Percentiles rank a stretch among this genome's conserved stretches.
Conservation (phyloP, 2,329 filamentous ascomycete species). For the Escovopsis weberi region DNA sequence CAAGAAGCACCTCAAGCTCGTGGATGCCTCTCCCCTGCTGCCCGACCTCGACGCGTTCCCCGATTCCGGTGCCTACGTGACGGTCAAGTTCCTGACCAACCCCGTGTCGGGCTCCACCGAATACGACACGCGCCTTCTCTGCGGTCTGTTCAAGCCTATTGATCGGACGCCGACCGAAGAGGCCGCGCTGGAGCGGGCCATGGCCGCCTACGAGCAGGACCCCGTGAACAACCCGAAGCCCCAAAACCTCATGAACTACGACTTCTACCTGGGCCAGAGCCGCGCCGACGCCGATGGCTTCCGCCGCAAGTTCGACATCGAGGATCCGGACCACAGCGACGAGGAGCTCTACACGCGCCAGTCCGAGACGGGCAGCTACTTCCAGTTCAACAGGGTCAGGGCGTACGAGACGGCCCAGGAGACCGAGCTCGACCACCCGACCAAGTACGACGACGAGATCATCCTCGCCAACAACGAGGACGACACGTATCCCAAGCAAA, state of each 20-base stretch:
- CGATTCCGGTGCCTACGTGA: slow-evolving; percentile 54
- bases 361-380: slow-evolving; percentile 33
- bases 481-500: slow-evolving; percentile 33
- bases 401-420: slow-evolving; percentile 50
- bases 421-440: slow-evolving; percentile 38
- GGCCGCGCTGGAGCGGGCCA: slow-evolving; percentile 32
- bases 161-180: slow-evolving; percentile 41
- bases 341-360: slow-evolving; percentile 39
- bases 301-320: slow-evolving; percentile 44
- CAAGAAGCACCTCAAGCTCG: slow-evolving; percentile 41
- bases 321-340: slow-evolving; percentile 39
- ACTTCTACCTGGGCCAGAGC: slow-evolving; percentile 47
- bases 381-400: slow-evolving; percentile 46
- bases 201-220: slow-evolving; percentile 41
- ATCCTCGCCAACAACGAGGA: slow-evolving; percentile 44
- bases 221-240: slow-evolving; percentile 41
- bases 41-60: slow-evolving; percentile 56
- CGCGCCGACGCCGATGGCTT: slow-evolving; percentile 36
- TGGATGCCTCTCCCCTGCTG: slow-evolving; percentile 45
- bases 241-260: slow-evolving; percentile 47
- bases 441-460: slow-evolving; percentile 51
- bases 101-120: slow-evolving; percentile 36
- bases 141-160: slow-evolving; percentile 46
- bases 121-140: slow-evolving; percentile 48
- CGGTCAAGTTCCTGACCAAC: slow-evolving; percentile 53